These are phyloP conservation scores for Boletus pseudopeckii DNA, from an alignment of 768 basidiomycete species.

Conservation along the genomic window DNA sequence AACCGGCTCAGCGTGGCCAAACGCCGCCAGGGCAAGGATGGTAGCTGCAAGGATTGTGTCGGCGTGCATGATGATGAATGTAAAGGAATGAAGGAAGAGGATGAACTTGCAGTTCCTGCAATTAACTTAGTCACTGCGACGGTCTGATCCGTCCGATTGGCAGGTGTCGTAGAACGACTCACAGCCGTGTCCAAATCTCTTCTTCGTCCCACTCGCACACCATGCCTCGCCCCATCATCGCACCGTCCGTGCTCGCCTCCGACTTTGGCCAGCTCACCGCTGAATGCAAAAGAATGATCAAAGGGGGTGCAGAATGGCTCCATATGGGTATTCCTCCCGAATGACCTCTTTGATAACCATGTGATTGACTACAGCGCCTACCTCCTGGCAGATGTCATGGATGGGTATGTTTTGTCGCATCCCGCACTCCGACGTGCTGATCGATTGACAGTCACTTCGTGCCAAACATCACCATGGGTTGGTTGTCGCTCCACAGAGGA, in stretches of 20 bases:
- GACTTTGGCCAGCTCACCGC: constrained; percentile 94
- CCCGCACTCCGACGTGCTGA: background rate
- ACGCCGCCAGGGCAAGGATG: constrained; percentile 34
- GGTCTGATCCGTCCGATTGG: constrained; percentile 13
- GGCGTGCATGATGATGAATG: constrained; percentile 11
- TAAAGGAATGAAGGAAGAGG: too few species aligned
- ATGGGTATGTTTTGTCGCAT: constrained; percentile 57
- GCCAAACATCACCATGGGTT: constrained; percentile 97
- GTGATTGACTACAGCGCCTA: constrained; percentile 7
- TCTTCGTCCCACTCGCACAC: constrained; percentile 5
- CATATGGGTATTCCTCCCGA: constrained; percentile 73
- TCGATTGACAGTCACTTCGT: constrained; percentile 80
- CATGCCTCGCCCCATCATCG: constrained; percentile 91
- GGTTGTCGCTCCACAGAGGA: constrained; percentile 18
- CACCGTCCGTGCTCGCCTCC: constrained; percentile 94
- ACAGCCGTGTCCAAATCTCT: constrained; percentile 1
- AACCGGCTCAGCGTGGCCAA: constrained; percentile 35
- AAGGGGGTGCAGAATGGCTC: constrained; percentile 93
- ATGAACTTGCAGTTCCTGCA: too few species aligned
- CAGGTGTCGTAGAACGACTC: constrained; percentile 25
- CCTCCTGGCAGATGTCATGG: constrained; percentile 85
- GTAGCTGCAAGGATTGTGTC: constrained; percentile 36
- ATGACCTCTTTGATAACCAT: constrained; percentile 5
- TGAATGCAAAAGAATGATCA: constrained; percentile 97
- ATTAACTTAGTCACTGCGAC: too few species aligned